phyloP scores from a whole-genome alignment of 1,139 yeast genomes.

The Starmera stellimalicola region DNA sequence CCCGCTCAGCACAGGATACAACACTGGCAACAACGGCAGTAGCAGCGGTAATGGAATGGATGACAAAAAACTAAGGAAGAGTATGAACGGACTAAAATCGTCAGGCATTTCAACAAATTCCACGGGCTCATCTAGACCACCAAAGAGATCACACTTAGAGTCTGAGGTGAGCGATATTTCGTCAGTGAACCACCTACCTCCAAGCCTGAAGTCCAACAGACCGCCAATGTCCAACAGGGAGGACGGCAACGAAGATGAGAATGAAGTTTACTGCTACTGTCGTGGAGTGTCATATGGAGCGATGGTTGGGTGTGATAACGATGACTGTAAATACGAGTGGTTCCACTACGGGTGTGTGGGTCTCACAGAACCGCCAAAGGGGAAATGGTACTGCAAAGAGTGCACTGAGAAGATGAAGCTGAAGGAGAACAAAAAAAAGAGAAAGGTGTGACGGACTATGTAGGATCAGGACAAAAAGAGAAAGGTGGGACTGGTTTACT shows the following conservation, averaged over 20 bases:
- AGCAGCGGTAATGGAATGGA: too few relatives aligned
- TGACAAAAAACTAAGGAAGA: too few relatives aligned
- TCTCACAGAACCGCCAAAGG: conserved; percentile 73
- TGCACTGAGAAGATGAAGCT: conserved; percentile 30
- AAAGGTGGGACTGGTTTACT: conserved; percentile 4
- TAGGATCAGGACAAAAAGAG: conserved; percentile 13
- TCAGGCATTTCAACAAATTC: too few relatives aligned
- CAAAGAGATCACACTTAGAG: not conserved
- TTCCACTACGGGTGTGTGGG: conserved; percentile 76
- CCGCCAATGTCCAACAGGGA: not conserved
- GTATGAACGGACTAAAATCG: too few relatives aligned
- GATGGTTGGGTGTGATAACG: conserved; percentile 86
- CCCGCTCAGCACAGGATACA: too few relatives aligned
- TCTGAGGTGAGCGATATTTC: not conserved
- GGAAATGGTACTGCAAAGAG: conserved; percentile 87
- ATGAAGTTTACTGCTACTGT: conserved; percentile 69
- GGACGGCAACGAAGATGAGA: conserved; percentile 29
- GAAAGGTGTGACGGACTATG: conserved; percentile 6
- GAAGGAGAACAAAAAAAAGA: conserved; percentile 12
- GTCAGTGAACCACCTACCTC: not conserved
- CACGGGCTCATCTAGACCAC: not conserved
- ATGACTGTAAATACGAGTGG: conserved; percentile 80
- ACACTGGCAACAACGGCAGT: too few relatives aligned
- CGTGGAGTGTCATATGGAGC: conserved; percentile 82
- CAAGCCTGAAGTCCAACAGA: not conserved